phyloP scores from a whole-genome alignment of 176 grass and related monocot species.

The barley (Hordeum vulgare) region DNA sequence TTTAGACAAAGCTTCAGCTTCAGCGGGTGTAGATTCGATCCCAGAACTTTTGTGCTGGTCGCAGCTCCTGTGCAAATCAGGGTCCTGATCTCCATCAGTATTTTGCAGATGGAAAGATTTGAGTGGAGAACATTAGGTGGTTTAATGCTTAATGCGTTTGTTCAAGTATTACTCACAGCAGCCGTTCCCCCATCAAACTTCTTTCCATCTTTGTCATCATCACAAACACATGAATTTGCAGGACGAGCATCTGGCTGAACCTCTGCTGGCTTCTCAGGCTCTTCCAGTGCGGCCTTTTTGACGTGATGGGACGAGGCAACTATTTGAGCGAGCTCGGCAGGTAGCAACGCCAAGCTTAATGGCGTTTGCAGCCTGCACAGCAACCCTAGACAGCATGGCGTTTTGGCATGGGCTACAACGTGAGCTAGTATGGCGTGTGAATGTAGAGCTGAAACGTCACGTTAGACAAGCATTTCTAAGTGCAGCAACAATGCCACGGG shows the following conservation, averaged over 20 bases:
- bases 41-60: constrained; percentile 42
- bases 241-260: constrained; percentile 21
- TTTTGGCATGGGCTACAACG: too few relatives aligned
- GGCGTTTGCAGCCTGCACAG: too few relatives aligned
- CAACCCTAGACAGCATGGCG: too few relatives aligned
- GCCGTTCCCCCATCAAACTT: constrained; percentile 34
- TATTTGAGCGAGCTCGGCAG: too few relatives aligned
- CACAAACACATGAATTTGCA: constrained; percentile 21
- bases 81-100: constrained; percentile 15
- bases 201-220: constrained; percentile 29
- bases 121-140: constrained; percentile 7
- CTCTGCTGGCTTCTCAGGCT: constrained; percentile 30
- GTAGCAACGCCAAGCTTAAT: too few relatives aligned
- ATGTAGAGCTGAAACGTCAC: too few relatives aligned
- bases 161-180: constrained; percentile 45
- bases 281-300: constrained; percentile 58
- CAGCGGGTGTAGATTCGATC: constrained; percentile 80
- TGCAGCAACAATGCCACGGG: too few relatives aligned
- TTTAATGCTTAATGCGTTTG: not conserved
- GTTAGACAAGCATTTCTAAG: too few relatives aligned
- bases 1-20: constrained; percentile 76
- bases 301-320: too few relatives aligned
- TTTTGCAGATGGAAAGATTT: constrained; percentile 36
- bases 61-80: constrained; percentile 37
- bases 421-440: too few relatives aligned